Evolutionary conservation across 371 early-diverging fungal species (phyloP).

Genomic region (Mortierella polycephala): DNA sequence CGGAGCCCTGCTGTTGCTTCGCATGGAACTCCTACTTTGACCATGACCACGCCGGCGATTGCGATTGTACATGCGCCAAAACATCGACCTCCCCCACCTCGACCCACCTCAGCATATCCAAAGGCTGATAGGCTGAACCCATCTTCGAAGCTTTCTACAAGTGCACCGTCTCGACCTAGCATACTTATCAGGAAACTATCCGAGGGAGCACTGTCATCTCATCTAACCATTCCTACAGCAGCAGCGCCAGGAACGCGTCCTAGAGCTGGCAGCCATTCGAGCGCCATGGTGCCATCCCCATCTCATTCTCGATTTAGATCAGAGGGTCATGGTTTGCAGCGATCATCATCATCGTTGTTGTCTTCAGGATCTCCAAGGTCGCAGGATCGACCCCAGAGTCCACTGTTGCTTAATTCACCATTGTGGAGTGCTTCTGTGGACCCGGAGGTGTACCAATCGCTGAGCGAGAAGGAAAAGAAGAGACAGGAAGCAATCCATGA

Average conservation of each 20-base stretch:
- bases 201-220: slow-evolving; percentile 21
- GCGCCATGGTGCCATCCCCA: background rate
- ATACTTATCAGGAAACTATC: slow-evolving; percentile 27
- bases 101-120: slow-evolving; percentile 13
- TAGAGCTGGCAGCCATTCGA: slow-evolving; percentile 43
- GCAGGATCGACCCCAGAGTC: slow-evolving; percentile 22
- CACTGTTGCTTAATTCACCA: slow-evolving; percentile 17
- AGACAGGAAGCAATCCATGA: slow-evolving; percentile 93
- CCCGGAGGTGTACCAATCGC: slow-evolving; percentile 9
- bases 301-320: slow-evolving; percentile 16
- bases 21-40: background rate
- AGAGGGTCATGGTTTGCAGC: background rate
- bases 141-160: slow-evolving; percentile 6
- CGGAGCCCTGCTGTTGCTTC: background rate
- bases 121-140: background rate
- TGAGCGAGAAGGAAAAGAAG: slow-evolving; percentile 71
- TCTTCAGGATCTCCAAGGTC: background rate
- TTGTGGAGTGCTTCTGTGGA: slow-evolving; percentile 40
- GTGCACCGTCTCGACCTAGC: slow-evolving; percentile 25
- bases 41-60: slow-evolving; percentile 12
- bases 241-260: slow-evolving; percentile 12
- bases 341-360: background rate
- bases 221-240: slow-evolving; percentile 14
- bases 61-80: slow-evolving; percentile 16
- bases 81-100: slow-evolving; percentile 25